phyloP scores from a whole-genome alignment of 495 filamentous ascomycete species.

The Xanthoparmelia taractica region DNA sequence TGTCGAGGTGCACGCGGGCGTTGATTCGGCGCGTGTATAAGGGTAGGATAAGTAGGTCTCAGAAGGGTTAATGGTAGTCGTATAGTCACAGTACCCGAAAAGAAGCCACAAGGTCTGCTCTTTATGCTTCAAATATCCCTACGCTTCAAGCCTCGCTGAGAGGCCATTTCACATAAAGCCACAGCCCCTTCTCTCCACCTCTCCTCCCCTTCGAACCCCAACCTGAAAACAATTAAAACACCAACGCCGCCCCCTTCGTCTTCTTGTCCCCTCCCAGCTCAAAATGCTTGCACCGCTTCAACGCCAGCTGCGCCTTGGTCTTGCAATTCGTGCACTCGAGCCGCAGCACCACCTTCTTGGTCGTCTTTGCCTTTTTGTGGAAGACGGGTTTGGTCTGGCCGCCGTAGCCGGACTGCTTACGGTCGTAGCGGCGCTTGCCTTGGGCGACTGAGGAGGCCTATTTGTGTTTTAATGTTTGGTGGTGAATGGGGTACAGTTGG shows the following conservation, averaged over 20 bases:
- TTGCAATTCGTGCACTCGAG: constrained; percentile 96
- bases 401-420: constrained; percentile 99
- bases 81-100: background rate
- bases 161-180: background rate
- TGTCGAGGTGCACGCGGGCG: background rate
- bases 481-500: too few species aligned
- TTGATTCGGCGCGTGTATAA: background rate
- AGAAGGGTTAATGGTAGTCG: background rate
- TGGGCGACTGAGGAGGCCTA: constrained; percentile 90
- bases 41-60: background rate
- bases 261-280: constrained; percentile 84
- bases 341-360: constrained; percentile 98
- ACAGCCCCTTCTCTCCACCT: background rate
- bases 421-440: constrained; percentile 99
- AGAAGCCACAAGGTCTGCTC: background rate
- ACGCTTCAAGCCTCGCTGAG: background rate
- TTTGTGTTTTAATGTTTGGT: too few species aligned
- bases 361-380: constrained; percentile 99
- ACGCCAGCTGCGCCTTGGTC: constrained; percentile 92
- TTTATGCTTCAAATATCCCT: background rate
- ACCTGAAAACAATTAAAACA: constrained; percentile 92
- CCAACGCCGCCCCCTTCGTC: constrained; percentile 99
- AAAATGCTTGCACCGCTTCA: constrained; percentile 55
- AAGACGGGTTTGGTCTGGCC: constrained; percentile 99
- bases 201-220: background rate